Percentiles rank a stretch among this genome's conserved stretches.
These are phyloP conservation scores for Aegle marmelos DNA, from an alignment of 345 rosid genomes.

Conservation along the genomic window DNA sequence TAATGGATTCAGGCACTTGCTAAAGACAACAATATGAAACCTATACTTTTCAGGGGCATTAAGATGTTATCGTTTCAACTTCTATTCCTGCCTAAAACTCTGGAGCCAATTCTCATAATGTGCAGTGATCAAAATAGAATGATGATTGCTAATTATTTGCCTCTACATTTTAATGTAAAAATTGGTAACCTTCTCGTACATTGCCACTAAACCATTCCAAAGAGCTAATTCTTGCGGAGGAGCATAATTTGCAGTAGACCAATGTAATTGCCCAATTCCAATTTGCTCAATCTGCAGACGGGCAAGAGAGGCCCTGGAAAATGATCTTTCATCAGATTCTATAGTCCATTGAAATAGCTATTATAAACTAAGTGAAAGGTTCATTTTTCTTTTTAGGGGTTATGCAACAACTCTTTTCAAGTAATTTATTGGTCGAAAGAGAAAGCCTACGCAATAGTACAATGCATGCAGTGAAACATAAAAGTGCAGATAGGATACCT, in stretches of 20 bases:
- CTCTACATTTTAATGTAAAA: conserved; percentile 2
- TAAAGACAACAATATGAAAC: neutral
- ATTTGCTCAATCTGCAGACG: conserved; percentile 72
- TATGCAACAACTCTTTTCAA: neutral
- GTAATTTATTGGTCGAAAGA: neutral
- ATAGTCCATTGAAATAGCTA: neutral
- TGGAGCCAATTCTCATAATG: neutral
- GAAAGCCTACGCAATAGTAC: neutral
- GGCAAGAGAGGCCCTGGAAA: conserved; percentile 66
- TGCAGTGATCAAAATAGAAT: neutral
- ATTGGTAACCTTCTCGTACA: conserved; percentile 76
- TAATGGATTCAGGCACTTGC: neutral
- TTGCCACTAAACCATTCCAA: conserved; percentile 84
- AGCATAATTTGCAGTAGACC: conserved; percentile 94
- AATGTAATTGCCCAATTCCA: conserved; percentile 88
- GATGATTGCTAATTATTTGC: neutral
- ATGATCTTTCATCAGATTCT: conserved; percentile 5
- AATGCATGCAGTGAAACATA: neutral
- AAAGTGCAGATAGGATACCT: conserved; percentile 33
- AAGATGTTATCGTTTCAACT: neutral
- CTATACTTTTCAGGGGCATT: neutral
- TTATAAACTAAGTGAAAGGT: neutral
- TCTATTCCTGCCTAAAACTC: neutral
- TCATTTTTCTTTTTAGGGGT: neutral
- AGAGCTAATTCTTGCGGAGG: conserved; percentile 78